Conservation (phyloP, 257 asterid species). For the Datura wrightii region DNA sequence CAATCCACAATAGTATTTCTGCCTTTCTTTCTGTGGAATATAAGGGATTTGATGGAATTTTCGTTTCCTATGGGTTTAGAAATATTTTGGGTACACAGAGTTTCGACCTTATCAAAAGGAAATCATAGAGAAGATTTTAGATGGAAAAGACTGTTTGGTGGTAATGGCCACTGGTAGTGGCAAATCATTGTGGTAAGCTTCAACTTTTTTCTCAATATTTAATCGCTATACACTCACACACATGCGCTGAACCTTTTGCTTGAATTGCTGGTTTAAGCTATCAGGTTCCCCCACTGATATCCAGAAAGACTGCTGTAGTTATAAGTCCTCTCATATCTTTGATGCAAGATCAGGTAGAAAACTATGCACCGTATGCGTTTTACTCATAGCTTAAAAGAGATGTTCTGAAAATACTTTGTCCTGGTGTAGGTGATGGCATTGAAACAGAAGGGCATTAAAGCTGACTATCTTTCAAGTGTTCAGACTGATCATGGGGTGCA, state of each 20-base stretch:
- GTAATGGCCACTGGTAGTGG: slow-evolving; percentile 99
- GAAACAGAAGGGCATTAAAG: slow-evolving; percentile 82
- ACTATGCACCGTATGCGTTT: background rate
- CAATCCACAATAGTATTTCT: background rate
- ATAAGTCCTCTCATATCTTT: slow-evolving; percentile 91
- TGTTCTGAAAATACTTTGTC: slow-evolving; percentile 23
- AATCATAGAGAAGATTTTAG: slow-evolving; percentile 65
- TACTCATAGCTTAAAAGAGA: background rate
- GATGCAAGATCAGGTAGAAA: slow-evolving; percentile 92
- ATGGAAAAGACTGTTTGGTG: slow-evolving; percentile 80
- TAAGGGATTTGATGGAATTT: background rate
- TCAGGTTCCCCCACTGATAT: slow-evolving; percentile 86
- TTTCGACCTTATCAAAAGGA: slow-evolving; percentile 94
- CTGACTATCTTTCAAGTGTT: slow-evolving; percentile 90
- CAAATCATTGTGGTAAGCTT: slow-evolving; percentile 79
- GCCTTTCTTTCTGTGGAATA: background rate
- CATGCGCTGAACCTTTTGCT: slow-evolving; percentile 25
- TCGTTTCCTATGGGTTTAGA: slow-evolving; percentile 47
- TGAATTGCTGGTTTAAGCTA: slow-evolving; percentile 56
- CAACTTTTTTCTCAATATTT: slow-evolving; percentile 10
- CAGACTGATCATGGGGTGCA: slow-evolving; percentile 65
- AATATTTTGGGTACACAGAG: slow-evolving; percentile 80
- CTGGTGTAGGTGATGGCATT: slow-evolving; percentile 79
- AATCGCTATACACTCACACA: background rate
- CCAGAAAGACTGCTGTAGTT: slow-evolving; percentile 77